Percentiles rank a stretch among this genome's conserved stretches.
These are phyloP conservation scores for Mychonastes homosphaera DNA, from an alignment of 139 green algal genomes.

Conservation along the genomic window DNA sequence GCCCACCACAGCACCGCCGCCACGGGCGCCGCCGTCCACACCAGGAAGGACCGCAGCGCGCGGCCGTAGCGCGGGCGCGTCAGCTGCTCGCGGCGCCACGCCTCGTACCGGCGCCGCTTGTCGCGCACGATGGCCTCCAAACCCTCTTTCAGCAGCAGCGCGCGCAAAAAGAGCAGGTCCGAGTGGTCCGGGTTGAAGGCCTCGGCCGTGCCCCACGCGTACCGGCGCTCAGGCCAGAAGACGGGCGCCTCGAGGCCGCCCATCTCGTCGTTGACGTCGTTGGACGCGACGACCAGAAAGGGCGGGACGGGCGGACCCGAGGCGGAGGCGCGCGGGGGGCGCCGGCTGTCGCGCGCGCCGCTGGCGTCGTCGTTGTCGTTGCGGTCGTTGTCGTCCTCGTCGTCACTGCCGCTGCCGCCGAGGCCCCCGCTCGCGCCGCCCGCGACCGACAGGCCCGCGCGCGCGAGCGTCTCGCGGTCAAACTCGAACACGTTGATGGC, in stretches of 20 bases:
- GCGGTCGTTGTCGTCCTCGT: too few species aligned
- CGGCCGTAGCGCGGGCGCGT: constrained; percentile 17
- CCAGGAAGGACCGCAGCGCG: constrained; percentile 12
- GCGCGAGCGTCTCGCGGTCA: constrained; percentile 52
- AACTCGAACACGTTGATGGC: constrained; percentile 72
- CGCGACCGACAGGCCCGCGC: constrained; percentile 32
- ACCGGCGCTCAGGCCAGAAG: constrained; percentile 60
- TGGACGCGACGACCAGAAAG: constrained; percentile 55
- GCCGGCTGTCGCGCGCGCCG: too few species aligned
- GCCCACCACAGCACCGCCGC: constrained; percentile 8
- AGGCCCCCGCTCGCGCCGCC: too few species aligned
- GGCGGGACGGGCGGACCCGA: constrained; percentile 23
- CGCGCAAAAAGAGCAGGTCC: constrained; percentile 52
- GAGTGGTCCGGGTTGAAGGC: constrained; percentile 68
- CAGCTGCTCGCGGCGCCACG: constrained; percentile 13
- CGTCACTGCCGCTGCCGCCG: background rate
- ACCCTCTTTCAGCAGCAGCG: constrained; percentile 51
- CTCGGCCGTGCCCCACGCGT: constrained; percentile 56
- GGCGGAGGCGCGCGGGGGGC: constrained; percentile 16
- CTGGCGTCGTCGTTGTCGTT: too few species aligned
- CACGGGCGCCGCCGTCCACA: constrained; percentile 30
- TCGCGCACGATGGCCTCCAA: constrained; percentile 48
- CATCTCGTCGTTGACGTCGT: constrained; percentile 50
- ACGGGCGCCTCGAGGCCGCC: constrained; percentile 27
- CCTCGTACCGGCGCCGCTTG: constrained; percentile 26